Percentiles rank a stretch among this genome's conserved stretches.
Conservation (phyloP, 1,284 basidiomycete species). For the Agroathelia rolfsii region DNA sequence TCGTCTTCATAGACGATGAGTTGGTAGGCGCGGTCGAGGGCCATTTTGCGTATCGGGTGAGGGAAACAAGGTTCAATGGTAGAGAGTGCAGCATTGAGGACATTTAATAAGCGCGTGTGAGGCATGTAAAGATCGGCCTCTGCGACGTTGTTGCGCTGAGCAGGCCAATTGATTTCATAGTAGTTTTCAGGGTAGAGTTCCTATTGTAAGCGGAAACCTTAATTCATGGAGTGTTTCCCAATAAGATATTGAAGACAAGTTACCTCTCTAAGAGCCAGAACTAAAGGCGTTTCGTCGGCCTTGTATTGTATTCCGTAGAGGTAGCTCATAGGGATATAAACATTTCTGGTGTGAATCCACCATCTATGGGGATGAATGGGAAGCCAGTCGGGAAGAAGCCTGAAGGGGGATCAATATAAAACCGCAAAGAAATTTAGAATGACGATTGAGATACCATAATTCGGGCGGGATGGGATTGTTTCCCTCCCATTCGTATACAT, state of each 20-base stretch:
- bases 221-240: no score
- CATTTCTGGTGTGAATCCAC: conserved; percentile 96
- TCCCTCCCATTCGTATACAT: conserved; percentile 95
- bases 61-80: conserved; percentile 66
- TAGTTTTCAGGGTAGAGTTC: conserved; percentile 88
- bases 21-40: conserved; percentile 65
- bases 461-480: conserved; percentile 91
- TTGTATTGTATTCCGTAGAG: conserved; percentile 77
- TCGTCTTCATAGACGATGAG: conserved; percentile 85
- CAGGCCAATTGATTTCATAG: conserved; percentile 82
- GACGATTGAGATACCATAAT: conserved; percentile 56
- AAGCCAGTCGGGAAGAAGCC: conserved; percentile 84
- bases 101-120: conserved; percentile 69
- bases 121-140: conserved; percentile 79
- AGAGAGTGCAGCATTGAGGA: conserved; percentile 54
- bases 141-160: conserved; percentile 81
- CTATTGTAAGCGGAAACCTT: conserved; percentile 29
- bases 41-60: conserved; percentile 54
- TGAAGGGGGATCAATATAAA: conserved; percentile 17
- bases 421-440: background rate
- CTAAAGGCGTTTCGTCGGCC: conserved; percentile 73
- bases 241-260: conserved; percentile 5
- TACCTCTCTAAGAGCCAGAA: conserved; percentile 73
- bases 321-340: conserved; percentile 88
- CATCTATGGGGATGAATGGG: conserved; percentile 92